Conservation (phyloP, 352 stramenopile genomes). For the Globisporangium rhizosaccharum region DNA sequence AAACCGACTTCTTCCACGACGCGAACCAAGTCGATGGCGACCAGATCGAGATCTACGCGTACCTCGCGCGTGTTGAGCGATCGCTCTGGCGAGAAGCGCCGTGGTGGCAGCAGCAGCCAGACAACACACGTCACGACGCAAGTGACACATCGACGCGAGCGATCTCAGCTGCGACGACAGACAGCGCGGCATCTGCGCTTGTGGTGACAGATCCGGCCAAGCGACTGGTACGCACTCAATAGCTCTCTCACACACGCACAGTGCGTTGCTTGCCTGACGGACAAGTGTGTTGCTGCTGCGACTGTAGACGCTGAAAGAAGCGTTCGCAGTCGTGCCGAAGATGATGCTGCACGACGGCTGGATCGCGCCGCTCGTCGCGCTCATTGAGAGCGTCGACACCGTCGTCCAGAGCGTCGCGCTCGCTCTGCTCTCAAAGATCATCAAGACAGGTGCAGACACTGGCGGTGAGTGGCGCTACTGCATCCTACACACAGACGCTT, state of each 20-base stretch:
- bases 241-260: background rate
- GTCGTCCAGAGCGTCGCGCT: slow-evolving; percentile 42
- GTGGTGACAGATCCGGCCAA: slow-evolving; percentile 7
- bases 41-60: slow-evolving; percentile 34
- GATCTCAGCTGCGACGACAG: too few relatives aligned
- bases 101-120: slow-evolving; percentile 22
- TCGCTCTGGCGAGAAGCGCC: slow-evolving; percentile 32
- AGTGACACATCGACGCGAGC: background rate
- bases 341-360: slow-evolving; percentile 67
- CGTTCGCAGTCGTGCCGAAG: slow-evolving; percentile 36
- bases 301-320: slow-evolving; percentile 34
- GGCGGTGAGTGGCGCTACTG: background rate
- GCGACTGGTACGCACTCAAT: slow-evolving; percentile 16
- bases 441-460: slow-evolving; percentile 30
- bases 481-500: background rate
- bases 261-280: slow-evolving; percentile 2
- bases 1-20: slow-evolving; percentile 41
- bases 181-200: background rate
- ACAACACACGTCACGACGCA: background rate
- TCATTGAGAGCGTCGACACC: slow-evolving; percentile 44
- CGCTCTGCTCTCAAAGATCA: slow-evolving; percentile 43
- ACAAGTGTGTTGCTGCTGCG: slow-evolving; percentile 1
- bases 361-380: slow-evolving; percentile 54
- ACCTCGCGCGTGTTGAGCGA: slow-evolving; percentile 38
- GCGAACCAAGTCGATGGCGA: slow-evolving; percentile 25